Evolutionary conservation across 768 basidiomycete genomes (phyloP), one percentile per base, ranked within the genome.

Genomic region (Fomitopsis serialis): DNA sequence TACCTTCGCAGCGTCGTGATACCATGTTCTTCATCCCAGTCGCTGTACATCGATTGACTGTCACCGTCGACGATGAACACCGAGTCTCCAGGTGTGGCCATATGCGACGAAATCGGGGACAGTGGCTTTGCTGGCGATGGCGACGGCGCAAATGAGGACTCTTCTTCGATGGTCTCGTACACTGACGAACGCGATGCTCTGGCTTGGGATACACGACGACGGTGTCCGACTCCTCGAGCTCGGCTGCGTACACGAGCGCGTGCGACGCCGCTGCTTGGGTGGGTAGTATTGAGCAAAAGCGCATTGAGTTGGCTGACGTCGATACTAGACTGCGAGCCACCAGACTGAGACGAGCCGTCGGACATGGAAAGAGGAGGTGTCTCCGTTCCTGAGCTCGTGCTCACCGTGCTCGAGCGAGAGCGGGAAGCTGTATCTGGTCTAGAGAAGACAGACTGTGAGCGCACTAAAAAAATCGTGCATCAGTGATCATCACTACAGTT

Each of bases 101-200:
- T 44, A 19, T 56, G 52, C 29, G 29, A 21, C 3, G 22, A n/a
- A 24, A 24, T 29, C 1, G 57, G 53, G 1, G 52, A 48, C 0
- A 61, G 24, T 23, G 48, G 46, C 48, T 64, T 51, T 6, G 48
- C 48, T 8, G 53, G 58, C 6, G 60, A 64, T 1, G 64, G 60
- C 0, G 73, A 72, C 19, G 59, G 61, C 24, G 63, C 48, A 12
- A 70, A 74, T 3, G 74, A 71, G 12, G 72, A 63, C 57, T 91
- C 90, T 60, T 92, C 89, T 52, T 89, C 77, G 45, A 92, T 91
- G 0, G 85, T 90, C 64, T 90, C 89, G 58, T 89, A 91, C 0
- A 88, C 77, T 0, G 89, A 90, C 0, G 80, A 71, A 3, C 85
- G 76, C 12, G 84, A 85, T 9, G 78, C 75, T 19, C 80, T 78